Base-by-base conservation (phyloP, 371 early-diverging fungal species). In the Mucor racemosus region DNA sequence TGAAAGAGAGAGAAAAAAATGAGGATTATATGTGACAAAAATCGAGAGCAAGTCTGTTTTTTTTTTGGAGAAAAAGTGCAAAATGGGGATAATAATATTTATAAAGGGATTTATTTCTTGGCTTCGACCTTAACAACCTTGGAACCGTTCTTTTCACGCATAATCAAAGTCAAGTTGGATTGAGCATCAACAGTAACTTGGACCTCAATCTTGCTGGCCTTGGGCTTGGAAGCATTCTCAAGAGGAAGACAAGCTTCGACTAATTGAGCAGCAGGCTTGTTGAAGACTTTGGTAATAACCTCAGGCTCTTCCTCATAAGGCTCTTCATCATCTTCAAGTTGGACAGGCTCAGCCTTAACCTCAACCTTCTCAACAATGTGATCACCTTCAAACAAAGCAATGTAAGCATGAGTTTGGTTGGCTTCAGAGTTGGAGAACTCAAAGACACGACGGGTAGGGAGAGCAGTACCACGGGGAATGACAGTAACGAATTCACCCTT, bases 321-420 rank as follows among this genome's bases (percentile, higher is more conserved):
- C 60, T 88, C 86, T 42, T 85, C 81, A 57, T 69, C 85, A 17
- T 88, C 88, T 55, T 86, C 88, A 5, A 76, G 77, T 40, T 78
- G 78, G 34, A 81, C 73, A 54, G 85, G 78, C 67, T 86, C 86
- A 42, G 55, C 74, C 39, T 76, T 72, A 65, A 84, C 78, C 71
- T 90, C 90, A 67, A 80, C 80, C 81, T 88, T 87, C 61, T 87
- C 88, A 55, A 81, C 64, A 34, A 71, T 69, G 61, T 81, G 83
- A 58, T 91, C 90, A 67, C 92, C 94, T 84, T 96, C 94, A 72
- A 88, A 90, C 38, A 96, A 85, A 38, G 93, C 89, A 66, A 97
- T 69, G 76, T 92, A 95, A 26, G 91, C 89, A 61, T 89, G 90
- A 54, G 83, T 83, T 76, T 94, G 92, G 68, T 86, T 88, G 33